A percentile compares a stretch with the other conserved stretches of the same genome.
These are phyloP conservation scores for Abortiporus biennis DNA, from an alignment of 1,284 basidiomycete species.

Conservation along the genomic window DNA sequence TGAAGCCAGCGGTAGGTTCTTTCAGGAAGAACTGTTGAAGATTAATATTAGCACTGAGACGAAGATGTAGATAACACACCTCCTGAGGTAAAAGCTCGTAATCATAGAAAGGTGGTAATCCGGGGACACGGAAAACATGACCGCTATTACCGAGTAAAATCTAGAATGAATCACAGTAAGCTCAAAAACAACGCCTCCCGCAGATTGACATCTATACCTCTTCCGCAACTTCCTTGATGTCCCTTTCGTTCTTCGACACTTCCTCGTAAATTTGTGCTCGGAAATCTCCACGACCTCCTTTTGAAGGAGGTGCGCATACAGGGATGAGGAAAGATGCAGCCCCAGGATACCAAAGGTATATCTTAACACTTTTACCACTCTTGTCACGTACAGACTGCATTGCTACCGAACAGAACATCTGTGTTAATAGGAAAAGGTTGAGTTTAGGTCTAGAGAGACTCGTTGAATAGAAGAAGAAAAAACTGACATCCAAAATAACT, in stretches of 20 bases:
- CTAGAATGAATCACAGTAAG: not conserved
- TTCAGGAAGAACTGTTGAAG: not conserved
- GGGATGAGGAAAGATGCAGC: not conserved
- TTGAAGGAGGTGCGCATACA: constrained; percentile 5
- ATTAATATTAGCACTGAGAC: not conserved
- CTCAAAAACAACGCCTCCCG: not conserved
- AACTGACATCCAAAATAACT: constrained; percentile 3
- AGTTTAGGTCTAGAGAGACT: no score
- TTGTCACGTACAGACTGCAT: not conserved
- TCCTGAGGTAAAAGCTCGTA: constrained; percentile 5
- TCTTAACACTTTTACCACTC: constrained; percentile 2
- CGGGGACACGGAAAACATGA: not conserved
- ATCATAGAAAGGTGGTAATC: constrained; percentile 6
- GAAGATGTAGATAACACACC: not conserved
- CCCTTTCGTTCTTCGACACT: not conserved
- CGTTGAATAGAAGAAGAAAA: no score
- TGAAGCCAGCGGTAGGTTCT: no score
- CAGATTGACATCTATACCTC: not conserved
- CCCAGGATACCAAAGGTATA: not conserved
- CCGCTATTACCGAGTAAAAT: not conserved
- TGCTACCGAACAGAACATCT: no score
- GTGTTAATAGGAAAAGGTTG: no score
- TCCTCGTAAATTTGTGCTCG: not conserved
- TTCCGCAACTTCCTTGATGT: constrained; percentile 3
- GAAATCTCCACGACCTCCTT: constrained; percentile 2